Conservation (phyloP, 768 basidiomycete species). For the Hemileccinum rubropunctum region DNA sequence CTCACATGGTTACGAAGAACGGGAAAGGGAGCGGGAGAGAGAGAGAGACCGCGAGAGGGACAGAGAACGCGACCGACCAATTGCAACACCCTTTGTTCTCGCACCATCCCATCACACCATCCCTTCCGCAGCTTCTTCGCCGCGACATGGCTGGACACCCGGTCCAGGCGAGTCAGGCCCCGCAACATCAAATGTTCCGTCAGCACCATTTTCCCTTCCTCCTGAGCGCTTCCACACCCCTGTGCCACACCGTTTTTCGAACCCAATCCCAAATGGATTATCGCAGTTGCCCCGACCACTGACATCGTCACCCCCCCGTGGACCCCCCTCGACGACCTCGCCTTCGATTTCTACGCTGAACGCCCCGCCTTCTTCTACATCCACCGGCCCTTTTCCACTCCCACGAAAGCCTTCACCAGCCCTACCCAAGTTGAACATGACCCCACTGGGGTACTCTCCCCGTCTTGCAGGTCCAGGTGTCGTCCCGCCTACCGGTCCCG, state of each 20-base stretch:
- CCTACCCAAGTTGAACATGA: conserved; percentile 28
- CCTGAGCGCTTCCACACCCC: conserved; percentile 30
- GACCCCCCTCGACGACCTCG: conserved; percentile 20
- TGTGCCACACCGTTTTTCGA: conserved; percentile 27
- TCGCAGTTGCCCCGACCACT: conserved; percentile 21
- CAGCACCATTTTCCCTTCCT: conserved; percentile 17
- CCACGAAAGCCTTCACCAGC: conserved; percentile 26
- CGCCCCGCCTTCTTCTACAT: conserved; percentile 14
- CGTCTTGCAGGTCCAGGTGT: conserved; percentile 31
- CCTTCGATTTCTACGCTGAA: conserved; percentile 20
- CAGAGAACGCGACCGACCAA: conserved; percentile 42
- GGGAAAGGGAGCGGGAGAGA: conserved; percentile 23
- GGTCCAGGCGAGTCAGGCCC: conserved; percentile 28
- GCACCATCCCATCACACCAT: conserved; percentile 41
- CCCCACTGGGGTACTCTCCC: conserved; percentile 25
- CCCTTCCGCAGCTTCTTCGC: conserved; percentile 37
- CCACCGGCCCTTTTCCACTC: conserved; percentile 19
- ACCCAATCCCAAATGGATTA: conserved; percentile 21
- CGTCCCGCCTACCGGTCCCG: conserved; percentile 26
- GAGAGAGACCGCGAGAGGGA: conserved; percentile 38
- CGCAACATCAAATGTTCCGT: conserved; percentile 25
- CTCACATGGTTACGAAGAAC: conserved; percentile 26
- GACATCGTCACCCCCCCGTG: conserved; percentile 40
- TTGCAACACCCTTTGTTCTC: conserved; percentile 54
- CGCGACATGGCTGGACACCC: conserved; percentile 39